Evolutionary conservation across 805 yeast genomes (phyloP), one percentile per base, ranked within the genome.

Genomic region (Lipomyces mesembrius): DNA sequence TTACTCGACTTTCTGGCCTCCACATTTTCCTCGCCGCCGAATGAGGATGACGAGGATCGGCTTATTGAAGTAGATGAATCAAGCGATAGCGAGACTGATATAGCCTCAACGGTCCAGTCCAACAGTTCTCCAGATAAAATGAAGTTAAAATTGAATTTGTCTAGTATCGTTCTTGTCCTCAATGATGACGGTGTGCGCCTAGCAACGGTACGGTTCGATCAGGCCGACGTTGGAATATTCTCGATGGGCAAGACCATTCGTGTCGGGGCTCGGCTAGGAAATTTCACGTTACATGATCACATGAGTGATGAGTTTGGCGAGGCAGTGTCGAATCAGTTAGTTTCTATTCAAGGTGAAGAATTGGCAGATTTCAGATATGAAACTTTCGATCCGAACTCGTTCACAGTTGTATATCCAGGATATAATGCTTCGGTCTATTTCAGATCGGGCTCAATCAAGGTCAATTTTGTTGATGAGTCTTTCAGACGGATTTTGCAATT

Each of bases 351-450:
- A 73, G 97, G 92, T 17, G 84, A 87, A 63, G 86, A 90, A 66
- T 81, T 92, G 58, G 96, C 94, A 0, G 96, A 92, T 75, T 83
- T 95, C 70, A 81, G 84, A 2, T 95, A 93, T 76, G 96, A 92
- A 75, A 91, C 97, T 0, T 89, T 85, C 76, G 95, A 89, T 76
- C 80, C 82, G 0, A 81, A 81, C 8, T 83, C 83, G 0, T 80
- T 83, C 3, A 74, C 75, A 43, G 63, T 64, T 9, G 54, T 72
- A 7, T 69, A 70, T 43, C 70, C 69, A 14, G 73, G 72, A 8
- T 89, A 84, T 74, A 85, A 84, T 65, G 83, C 94, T 0, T 77
- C 78, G 20, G 74, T 91, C 12, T 85, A 83, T 59, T 85, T 91
- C 75, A 83, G 86, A 22, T 85, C 96, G 0, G 96, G 96, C 0